Evolutionary conservation across 495 filamentous ascomycete species (phyloP).

Genomic region (Entonaema liquescens): DNA sequence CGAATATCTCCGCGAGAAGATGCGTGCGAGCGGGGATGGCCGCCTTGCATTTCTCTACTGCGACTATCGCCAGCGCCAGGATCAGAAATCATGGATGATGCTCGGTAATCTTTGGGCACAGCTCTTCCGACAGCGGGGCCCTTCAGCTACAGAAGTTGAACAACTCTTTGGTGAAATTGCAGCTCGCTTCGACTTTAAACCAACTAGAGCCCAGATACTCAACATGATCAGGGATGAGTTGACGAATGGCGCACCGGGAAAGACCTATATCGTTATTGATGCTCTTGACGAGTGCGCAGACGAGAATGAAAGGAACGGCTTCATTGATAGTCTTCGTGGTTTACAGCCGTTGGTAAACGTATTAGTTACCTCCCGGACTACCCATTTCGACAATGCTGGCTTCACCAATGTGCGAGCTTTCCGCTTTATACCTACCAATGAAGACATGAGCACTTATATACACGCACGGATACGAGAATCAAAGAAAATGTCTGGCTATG

Average conservation of each 20-base stretch:
- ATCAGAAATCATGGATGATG: conserved; percentile 47
- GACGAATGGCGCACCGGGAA: conserved; percentile 32
- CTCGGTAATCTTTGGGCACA: conserved; percentile 53
- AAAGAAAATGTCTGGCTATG: conserved; percentile 40
- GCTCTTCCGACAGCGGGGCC: conserved; percentile 38
- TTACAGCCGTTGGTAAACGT: conserved; percentile 45
- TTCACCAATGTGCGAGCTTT: conserved; percentile 42
- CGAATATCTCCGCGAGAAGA: conserved; percentile 41
- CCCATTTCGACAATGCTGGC: conserved; percentile 40
- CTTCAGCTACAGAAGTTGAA: conserved; percentile 40
- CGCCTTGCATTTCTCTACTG: conserved; percentile 55
- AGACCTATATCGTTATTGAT: conserved; percentile 56
- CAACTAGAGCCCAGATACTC: conserved; percentile 44
- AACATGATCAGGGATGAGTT: conserved; percentile 46
- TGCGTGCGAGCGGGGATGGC: conserved; percentile 23
- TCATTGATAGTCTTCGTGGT: conserved; percentile 46
- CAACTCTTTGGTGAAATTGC: conserved; percentile 36
- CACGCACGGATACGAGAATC: conserved; percentile 42
- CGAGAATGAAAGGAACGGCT: conserved; percentile 41
- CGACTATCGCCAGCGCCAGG: conserved; percentile 47
- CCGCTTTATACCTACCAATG: conserved; percentile 44
- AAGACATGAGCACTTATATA: conserved; percentile 49
- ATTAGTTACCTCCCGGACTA: conserved; percentile 47
- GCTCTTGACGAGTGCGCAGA: conserved; percentile 57
- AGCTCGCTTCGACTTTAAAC: conserved; percentile 25